These are phyloP conservation scores for Fagus sylvatica DNA, from an alignment of 306 rosid genomes.

Conservation along the genomic window DNA sequence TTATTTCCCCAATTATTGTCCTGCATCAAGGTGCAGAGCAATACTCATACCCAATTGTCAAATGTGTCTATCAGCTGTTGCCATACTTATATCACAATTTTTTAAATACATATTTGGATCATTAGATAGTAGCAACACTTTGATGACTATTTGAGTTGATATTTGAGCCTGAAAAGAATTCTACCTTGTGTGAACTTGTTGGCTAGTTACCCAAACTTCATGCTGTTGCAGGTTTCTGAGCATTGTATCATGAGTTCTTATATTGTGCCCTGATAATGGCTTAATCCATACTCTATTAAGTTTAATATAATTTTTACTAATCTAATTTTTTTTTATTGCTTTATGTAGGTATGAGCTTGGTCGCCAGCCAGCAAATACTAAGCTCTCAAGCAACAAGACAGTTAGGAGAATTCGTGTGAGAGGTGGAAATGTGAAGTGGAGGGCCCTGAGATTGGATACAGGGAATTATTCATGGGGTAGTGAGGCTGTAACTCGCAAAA, in stretches of 20 bases:
- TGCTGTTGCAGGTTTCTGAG: background rate
- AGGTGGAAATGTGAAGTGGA: conserved; percentile 66
- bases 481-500: conserved; percentile 54
- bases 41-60: too few relatives aligned
- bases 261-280: background rate
- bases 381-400: conserved; percentile 57
- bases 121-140: too few relatives aligned
- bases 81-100: too few relatives aligned
- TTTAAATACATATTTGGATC: too few relatives aligned
- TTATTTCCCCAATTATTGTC: too few relatives aligned
- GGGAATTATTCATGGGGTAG: conserved; percentile 61
- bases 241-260: background rate
- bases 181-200: too few relatives aligned
- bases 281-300: background rate
- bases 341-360: conserved; percentile 55
- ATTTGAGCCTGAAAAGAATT: too few relatives aligned
- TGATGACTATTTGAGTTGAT: too few relatives aligned
- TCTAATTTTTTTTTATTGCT: background rate
- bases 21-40: too few relatives aligned
- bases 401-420: conserved; percentile 52
- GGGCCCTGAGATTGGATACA: conserved; percentile 58
- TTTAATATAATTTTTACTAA: background rate
- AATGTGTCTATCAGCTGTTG: too few relatives aligned
- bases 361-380: conserved; percentile 57
- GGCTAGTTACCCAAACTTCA: background rate